Percentiles rank a stretch among this genome's conserved stretches.
Conservation (phyloP, 179 eudicot species). For the Amaranthus tricolor region DNA sequence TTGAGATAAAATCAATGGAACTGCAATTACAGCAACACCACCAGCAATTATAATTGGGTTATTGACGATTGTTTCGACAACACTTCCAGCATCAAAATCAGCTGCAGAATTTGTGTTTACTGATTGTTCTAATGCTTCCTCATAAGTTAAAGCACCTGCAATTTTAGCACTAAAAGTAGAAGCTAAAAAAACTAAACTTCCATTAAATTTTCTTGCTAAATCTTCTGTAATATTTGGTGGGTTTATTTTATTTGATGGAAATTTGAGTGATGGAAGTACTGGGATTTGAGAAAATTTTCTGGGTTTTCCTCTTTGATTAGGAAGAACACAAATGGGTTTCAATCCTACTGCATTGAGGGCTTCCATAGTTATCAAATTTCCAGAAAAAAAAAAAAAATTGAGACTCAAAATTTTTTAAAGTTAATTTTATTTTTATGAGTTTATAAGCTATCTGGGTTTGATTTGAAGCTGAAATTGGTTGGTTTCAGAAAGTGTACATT, state of each 20-base stretch:
- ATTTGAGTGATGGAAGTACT: slow-evolving; percentile 36
- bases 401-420: slow-evolving; percentile 8
- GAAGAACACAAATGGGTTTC: slow-evolving; percentile 71
- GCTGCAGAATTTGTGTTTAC: slow-evolving; percentile 32
- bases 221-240: slow-evolving; percentile 29
- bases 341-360: slow-evolving; percentile 74
- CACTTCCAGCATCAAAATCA: slow-evolving; percentile 64
- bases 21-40: slow-evolving; percentile 60
- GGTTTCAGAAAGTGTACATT: slow-evolving; percentile 22
- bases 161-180: slow-evolving; percentile 50
- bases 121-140: slow-evolving; percentile 76
- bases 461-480: background rate
- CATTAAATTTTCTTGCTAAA: slow-evolving; percentile 40
- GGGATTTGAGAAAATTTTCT: slow-evolving; percentile 38
- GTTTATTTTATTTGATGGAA: slow-evolving; percentile 27
- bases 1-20: slow-evolving; percentile 73
- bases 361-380: slow-evolving; percentile 58
- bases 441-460: background rate
- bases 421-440: background rate
- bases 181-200: slow-evolving; percentile 58
- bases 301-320: slow-evolving; percentile 67
- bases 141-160: slow-evolving; percentile 78
- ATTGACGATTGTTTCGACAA: slow-evolving; percentile 45
- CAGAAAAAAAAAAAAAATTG: too few relatives aligned
- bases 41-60: slow-evolving; percentile 76